Base-by-base conservation (phyloP, 768 basidiomycete species). In the Boletales sp. region DNA sequence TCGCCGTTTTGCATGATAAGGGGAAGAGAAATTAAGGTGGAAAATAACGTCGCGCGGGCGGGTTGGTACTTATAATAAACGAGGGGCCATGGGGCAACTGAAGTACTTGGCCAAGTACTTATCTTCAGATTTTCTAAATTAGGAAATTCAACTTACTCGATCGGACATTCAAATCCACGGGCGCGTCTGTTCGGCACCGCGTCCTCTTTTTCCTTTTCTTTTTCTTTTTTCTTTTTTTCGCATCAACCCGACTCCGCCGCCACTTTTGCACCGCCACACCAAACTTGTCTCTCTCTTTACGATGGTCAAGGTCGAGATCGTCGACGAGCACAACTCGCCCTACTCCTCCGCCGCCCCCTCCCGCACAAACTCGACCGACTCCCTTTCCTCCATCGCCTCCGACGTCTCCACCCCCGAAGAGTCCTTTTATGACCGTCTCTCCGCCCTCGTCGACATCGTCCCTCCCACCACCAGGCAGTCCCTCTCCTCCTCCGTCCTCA, bases 231-330 rank as follows among this genome's bases (percentile, higher is more conserved):
- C 6, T 27, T 13, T 32, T 47, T 49, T 60, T 58, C 48, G 54
- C 53, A 51, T 54, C 54, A 52, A 27, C 24, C 59, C 56, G 43
- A 53, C 43, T 40, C 45, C 41, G 55, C 62, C 49, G 54, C 24
- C 24, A 27, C 24, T 27, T 7, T 6, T 27, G 56, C 60, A 55
- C 56, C 29, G 60, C 60, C 57, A 60, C 24, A 27, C 24, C 53
- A 39, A 40, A 49, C 37, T 30, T 15, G 40, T 29, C 4, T 15
- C 19, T 18, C 38, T 27, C 29, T 17, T 53, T 70, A 59, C 72
- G 24, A 94, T 94, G 93, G 94, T 97, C 81, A 93, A 93, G 60
- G 90, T 97, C 59, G 83, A 92, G 72, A 88, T 90, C 64, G 85
- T 90, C 55, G 85, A 89, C 55, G 86, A 87, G 61, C 87, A 87